Conservation (phyloP, 75 land plant species). For the Pinus albicaulis region DNA sequence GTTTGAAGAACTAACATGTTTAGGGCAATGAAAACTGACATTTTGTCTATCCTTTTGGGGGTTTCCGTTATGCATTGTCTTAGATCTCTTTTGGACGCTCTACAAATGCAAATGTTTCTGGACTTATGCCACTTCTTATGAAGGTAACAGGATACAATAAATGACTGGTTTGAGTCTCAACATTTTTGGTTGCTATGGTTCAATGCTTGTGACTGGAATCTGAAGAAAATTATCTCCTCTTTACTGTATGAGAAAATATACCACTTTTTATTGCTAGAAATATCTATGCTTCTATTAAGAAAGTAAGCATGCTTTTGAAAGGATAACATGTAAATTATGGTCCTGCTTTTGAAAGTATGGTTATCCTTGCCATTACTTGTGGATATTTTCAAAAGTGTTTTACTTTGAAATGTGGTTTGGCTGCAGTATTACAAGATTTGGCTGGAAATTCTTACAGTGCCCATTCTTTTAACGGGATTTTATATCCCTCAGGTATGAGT, state of each 20-base stretch:
- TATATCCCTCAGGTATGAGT: conserved; percentile 22
- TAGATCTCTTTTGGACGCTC: conserved; percentile 20
- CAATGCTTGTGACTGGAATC: neutral
- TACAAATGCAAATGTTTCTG: neutral
- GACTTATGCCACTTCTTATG: conserved; percentile 9
- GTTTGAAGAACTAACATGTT: too few species aligned
- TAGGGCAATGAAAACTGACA: neutral
- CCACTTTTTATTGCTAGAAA: neutral
- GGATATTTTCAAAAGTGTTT: neutral
- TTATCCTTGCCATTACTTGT: neutral
- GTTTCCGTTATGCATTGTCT: neutral
- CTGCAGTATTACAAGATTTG: conserved; percentile 28
- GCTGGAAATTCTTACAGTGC: conserved; percentile 21
- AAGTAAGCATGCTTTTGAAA: neutral
- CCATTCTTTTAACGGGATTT: conserved; percentile 20
- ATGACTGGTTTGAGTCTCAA: neutral
- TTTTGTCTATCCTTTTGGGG: neutral
- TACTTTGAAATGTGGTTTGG: neutral
- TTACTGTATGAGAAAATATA: neutral
- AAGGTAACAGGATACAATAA: conserved; percentile 15
- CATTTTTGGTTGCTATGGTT: neutral
- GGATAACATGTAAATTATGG: neutral
- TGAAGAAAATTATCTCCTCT: neutral
- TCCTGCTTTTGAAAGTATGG: neutral
- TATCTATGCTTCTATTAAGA: neutral